A percentile compares a stretch with the other conserved stretches of the same genome.
phyloP scores from a whole-genome alignment of 306 rosid species.

The Medicago lupulina region DNA sequence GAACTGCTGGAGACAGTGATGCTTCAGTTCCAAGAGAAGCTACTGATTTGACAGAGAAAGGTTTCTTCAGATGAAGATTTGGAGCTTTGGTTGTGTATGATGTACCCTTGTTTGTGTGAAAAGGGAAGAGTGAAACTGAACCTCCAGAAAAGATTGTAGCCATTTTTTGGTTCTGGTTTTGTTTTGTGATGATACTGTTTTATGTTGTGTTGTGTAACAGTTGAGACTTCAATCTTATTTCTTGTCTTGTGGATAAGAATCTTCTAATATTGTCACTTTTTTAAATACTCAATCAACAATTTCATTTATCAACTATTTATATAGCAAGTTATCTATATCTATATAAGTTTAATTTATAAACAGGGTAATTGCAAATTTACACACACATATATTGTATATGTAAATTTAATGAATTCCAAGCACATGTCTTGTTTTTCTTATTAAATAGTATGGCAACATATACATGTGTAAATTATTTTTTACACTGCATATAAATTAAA shows the following conservation, averaged over 20 bases:
- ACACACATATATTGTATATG: too few relatives aligned
- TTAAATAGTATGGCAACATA: too few relatives aligned
- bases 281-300: background rate
- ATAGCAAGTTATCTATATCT: background rate
- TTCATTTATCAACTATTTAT: background rate
- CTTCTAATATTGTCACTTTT: background rate
- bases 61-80: constrained; percentile 40
- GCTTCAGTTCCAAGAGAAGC: constrained; percentile 60
- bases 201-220: constrained; percentile 1
- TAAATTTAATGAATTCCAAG: too few relatives aligned
- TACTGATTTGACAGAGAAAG: constrained; percentile 43
- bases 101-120: constrained; percentile 37
- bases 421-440: too few relatives aligned
- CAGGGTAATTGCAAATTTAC: too few relatives aligned
- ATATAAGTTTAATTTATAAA: too few relatives aligned
- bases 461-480: too few relatives aligned
- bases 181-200: background rate
- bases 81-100: constrained; percentile 17
- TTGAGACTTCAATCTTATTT: constrained; percentile 31
- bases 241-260: constrained; percentile 46
- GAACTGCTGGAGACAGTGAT: constrained; percentile 63
- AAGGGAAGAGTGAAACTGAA: constrained; percentile 45
- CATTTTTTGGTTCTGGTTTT: constrained; percentile 44
- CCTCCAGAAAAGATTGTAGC: constrained; percentile 41
- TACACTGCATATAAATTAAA: too few relatives aligned